Evolutionary conservation across 2,329 filamentous ascomycete species (phyloP).

Genomic region (Didymella pomorum): DNA sequence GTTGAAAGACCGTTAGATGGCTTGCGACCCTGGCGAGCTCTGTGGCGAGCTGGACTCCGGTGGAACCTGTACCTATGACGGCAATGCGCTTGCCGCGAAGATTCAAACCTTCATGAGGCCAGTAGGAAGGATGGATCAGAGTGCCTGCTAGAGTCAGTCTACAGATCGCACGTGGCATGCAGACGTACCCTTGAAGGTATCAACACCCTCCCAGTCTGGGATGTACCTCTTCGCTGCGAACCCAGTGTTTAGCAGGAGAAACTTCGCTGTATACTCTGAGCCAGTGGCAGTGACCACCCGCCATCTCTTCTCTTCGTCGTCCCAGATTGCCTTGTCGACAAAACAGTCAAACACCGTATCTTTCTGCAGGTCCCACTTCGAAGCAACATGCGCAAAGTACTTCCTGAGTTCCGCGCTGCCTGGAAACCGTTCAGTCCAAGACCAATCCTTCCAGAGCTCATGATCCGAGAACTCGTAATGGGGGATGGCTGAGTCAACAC

Average conservation of each 20-base stretch:
- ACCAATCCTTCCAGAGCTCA: conserved; percentile 30
- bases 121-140: conserved; percentile 65
- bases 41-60: conserved; percentile 68
- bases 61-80: conserved; percentile 66
- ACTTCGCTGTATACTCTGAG: conserved; percentile 50
- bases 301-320: conserved; percentile 53
- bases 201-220: conserved; percentile 51
- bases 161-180: not conserved
- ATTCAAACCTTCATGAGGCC: conserved; percentile 64
- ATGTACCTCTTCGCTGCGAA: conserved; percentile 57
- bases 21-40: conserved; percentile 62
- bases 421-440: conserved; percentile 33
- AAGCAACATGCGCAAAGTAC: conserved; percentile 33
- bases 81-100: conserved; percentile 64
- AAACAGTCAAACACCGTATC: conserved; percentile 52
- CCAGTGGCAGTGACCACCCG: conserved; percentile 55
- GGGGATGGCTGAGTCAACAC: conserved; percentile 34
- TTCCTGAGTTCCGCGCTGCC: conserved; percentile 27
- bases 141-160: conserved; percentile 9
- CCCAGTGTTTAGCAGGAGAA: conserved; percentile 58
- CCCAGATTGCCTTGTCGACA: conserved; percentile 54
- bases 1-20: conserved; percentile 66
- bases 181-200: conserved; percentile 32
- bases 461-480: conserved; percentile 36
- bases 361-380: conserved; percentile 32